Evolutionary conservation across 371 early-diverging fungal species (phyloP), one percentile per base, ranked within the genome.

Genomic region (Zychaea mexicana): DNA sequence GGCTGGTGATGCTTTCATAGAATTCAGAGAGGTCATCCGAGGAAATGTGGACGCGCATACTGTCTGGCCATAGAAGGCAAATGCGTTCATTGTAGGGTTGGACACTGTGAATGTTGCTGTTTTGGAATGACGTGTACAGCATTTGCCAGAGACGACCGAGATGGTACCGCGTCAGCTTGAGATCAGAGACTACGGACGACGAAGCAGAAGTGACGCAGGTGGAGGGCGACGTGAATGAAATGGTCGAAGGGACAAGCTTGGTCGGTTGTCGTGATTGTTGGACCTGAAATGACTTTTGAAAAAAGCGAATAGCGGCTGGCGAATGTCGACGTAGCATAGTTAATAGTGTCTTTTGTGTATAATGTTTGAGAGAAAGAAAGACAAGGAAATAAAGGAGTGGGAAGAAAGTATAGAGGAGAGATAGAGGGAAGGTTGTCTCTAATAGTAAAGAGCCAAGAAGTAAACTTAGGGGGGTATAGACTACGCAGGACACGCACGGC

Each of bases 31-130:
- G 13, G 24, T 49, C 24, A 6, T 49, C 24, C 24, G 49, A 6
- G 4, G 49, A 49, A 49, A 49, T 49, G 49, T 49, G 49, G 13
- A 49, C 26, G 10, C 10, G 4, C 49, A 49, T 49, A 24, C 49
- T 49, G 22, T 49, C 49, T 24, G 49, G 49, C 49, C 49, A 49
- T 49, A 3, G 6, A 4, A 49, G 24, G 24, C 49, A 49, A 2
- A 49, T 49, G 21, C 49, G 49, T 49, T 49, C 49, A 49, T 49
- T 49, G 26, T 49, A 49, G 12, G 49, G 49, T 49, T 49, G 21
- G 4, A 49, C 3, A 13, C 24, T 24, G 13, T 49, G 6, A 8
- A 49, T 24, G n/a, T 49, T 49, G 0, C 4, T 19, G 9, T 49
- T 19, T 19, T 19, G 24, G 7, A 49, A 22, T 19, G 49, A 49